Base-by-base conservation (phyloP, 1,284 basidiomycete species). In the Phylloboletellus chloephorus region DNA sequence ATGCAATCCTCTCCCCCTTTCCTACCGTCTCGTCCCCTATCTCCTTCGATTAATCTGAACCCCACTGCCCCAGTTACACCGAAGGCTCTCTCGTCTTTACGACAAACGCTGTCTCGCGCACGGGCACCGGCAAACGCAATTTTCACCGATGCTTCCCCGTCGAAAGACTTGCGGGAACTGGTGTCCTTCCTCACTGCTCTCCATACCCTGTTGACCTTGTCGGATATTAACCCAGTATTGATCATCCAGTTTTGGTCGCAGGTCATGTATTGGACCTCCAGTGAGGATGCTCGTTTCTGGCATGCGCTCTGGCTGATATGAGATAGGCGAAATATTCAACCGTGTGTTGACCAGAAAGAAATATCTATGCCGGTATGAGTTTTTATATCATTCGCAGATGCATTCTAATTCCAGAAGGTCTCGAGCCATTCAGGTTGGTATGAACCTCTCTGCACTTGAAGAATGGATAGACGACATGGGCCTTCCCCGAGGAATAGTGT, bases 191-290 rank as follows among this genome's bases (percentile, higher is more conserved):
- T 98, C 31, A 88, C 89, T 1, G 86, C 88, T n/a, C 73, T 96
- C 2, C 82, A 98, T 46, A 82, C 88, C 12, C 67, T 98, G 22
- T 72, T 98, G 9, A 80, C 83, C 34, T 69, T 93, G 15, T 91
- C 94, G 49, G 88, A 95, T 47, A 78, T 98, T 51, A 97, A 98
- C 57, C 94, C 95, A 8, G 84, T 79, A 2, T 72, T 97, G 32
- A 84, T 86, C 45, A 82, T 88, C 11, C 95, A 98, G 61, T 74
- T 92, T 31, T 94, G 94, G 77, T 95, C 92, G 1, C 95, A 98
- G 66, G 81, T 96, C 13, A 82, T 94, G 68, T 95, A 91, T 58
- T 95, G 91, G 91, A 82, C 82, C 34, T 78, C 83, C 19, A 86
- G 86, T 87, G 61, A 61, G 81, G 52, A 1, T 6, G n/a, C 24